Evolutionary conservation across 2,329 filamentous ascomycete genomes (phyloP).

Genomic region (Arthrobotrys sphaeroides): DNA sequence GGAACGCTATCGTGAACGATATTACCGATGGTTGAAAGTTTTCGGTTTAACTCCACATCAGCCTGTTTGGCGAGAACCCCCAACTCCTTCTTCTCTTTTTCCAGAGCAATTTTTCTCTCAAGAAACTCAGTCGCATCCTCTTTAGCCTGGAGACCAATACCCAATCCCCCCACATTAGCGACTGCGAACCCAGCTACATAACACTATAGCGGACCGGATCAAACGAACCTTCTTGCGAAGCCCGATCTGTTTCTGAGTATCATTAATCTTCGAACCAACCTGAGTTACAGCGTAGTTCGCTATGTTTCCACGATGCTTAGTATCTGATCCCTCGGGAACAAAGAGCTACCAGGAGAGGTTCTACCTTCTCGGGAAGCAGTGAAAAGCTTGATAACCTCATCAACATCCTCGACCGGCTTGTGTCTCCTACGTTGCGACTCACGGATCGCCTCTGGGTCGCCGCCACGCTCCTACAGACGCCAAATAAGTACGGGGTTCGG

Average conservation of each 20-base stretch:
- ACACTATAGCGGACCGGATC: background rate
- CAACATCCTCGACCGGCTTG: constrained; percentile 83
- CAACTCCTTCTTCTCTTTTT: constrained; percentile 82
- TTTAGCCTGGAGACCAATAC: constrained; percentile 61
- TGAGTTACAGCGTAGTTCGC: constrained; percentile 81
- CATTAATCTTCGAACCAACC: constrained; percentile 85
- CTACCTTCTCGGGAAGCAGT: constrained; percentile 68
- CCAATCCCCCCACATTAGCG: background rate
- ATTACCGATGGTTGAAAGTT: constrained; percentile 87
- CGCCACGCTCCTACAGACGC: constrained; percentile 76
- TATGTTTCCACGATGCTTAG: constrained; percentile 59
- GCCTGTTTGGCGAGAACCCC: constrained; percentile 79
- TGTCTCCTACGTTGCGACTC: constrained; percentile 86
- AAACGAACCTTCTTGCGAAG: constrained; percentile 26
- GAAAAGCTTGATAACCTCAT: constrained; percentile 87
- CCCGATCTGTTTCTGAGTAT: constrained; percentile 76
- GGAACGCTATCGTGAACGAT: constrained; percentile 90
- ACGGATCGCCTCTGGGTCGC: constrained; percentile 88
- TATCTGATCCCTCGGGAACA: too few species aligned
- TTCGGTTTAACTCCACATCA: constrained; percentile 75
- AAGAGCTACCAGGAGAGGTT: background rate
- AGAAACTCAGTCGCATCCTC: constrained; percentile 84
- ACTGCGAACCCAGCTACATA: background rate
- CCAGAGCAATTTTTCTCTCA: constrained; percentile 79
- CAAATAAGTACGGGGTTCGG: background rate